These are phyloP conservation scores for Diaporthe sp. DNA, from an alignment of 2,329 filamentous ascomycete genomes.

Conservation along the genomic window DNA sequence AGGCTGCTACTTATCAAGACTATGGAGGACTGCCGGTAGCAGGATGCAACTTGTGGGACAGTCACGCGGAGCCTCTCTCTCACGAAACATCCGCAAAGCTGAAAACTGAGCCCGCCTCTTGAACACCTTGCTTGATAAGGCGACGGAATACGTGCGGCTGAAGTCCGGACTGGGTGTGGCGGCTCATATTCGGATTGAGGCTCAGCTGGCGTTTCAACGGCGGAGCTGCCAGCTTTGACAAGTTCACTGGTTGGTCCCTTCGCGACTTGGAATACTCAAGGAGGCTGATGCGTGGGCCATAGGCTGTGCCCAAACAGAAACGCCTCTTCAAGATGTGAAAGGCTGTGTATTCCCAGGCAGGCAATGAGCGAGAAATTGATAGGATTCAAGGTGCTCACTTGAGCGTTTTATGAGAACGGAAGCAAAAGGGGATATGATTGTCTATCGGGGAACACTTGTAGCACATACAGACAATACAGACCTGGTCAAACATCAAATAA, in stretches of 20 bases:
- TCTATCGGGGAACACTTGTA: not conserved
- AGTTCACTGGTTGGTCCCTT: conserved; percentile 5
- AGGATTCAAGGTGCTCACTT: conserved; percentile 22
- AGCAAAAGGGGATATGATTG: not conserved
- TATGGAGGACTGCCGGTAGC: not conserved
- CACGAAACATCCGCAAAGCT: conserved; percentile 6
- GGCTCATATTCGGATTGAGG: conserved; percentile 2
- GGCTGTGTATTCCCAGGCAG: not conserved
- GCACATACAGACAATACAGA: not conserved
- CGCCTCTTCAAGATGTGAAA: not conserved
- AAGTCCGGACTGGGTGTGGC: not conserved
- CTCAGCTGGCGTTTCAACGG: conserved; percentile 9
- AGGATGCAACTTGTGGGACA: not conserved
- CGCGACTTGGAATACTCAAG: conserved; percentile 2
- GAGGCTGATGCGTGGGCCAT: conserved; percentile 1
- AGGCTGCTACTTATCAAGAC: conserved; percentile 6
- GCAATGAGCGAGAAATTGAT: not conserved
- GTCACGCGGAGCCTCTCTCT: not conserved
- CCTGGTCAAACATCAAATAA: not conserved
- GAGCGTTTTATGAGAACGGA: not conserved
- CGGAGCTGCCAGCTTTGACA: not conserved
- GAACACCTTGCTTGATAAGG: not conserved
- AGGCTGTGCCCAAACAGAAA: not conserved
- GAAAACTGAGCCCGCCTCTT: not conserved
- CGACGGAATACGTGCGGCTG: conserved; percentile 26